These are phyloP conservation scores for Isabelozyma gotoi DNA, from an alignment of 805 yeast genomes.

Conservation along the genomic window DNA sequence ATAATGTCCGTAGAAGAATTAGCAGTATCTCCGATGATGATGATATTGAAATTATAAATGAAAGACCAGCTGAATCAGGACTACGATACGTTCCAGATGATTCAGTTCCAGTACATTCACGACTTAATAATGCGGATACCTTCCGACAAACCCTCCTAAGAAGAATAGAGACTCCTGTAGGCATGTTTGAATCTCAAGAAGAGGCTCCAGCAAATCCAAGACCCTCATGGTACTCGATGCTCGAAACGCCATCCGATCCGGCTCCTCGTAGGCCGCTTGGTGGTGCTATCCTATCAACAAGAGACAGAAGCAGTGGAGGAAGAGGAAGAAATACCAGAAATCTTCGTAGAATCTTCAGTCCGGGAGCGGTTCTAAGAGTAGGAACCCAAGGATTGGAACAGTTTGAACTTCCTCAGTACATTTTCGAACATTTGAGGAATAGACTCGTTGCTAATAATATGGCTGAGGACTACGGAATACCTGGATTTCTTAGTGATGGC, in stretches of 20 bases:
- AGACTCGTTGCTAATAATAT: neutral
- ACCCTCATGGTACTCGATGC: neutral
- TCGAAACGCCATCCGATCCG: neutral
- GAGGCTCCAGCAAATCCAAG: neutral
- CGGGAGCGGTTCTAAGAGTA: neutral
- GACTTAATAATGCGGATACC: neutral
- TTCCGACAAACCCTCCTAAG: neutral
- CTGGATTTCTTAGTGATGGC: slow-evolving; percentile 1
- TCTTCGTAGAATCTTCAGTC: neutral
- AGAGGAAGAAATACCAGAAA: neutral
- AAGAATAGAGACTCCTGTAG: slow-evolving; percentile 1
- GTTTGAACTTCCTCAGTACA: neutral
- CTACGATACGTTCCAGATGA: neutral
- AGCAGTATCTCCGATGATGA: slow-evolving; percentile 6
- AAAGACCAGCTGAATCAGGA: slow-evolving; percentile 12
- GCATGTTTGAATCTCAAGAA: neutral
- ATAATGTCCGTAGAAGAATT: slow-evolving; percentile 7
- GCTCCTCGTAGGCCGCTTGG: neutral
- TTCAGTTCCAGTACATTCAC: neutral
- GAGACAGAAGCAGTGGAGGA: neutral
- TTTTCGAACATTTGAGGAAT: slow-evolving; percentile 1
- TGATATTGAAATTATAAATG: slow-evolving; percentile 22
- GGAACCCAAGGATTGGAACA: neutral
- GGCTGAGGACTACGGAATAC: neutral
- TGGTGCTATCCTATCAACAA: neutral